A percentile compares a stretch with the other conserved stretches of the same genome.
phyloP scores from a whole-genome alignment of 164 flowering plant genomes.

The Umbellularia californica region DNA sequence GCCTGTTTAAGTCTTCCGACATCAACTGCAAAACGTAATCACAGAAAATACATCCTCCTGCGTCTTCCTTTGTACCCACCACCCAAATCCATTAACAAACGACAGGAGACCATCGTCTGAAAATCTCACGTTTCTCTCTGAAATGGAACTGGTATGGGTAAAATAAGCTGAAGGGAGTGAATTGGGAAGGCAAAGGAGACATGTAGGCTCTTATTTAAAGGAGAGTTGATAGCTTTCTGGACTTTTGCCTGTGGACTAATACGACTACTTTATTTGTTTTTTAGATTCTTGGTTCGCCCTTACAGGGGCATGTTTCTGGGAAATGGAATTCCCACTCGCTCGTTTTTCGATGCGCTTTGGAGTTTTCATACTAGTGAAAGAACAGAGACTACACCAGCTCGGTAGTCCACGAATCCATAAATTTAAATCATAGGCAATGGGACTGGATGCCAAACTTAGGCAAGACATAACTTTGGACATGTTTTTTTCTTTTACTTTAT shows the following conservation, averaged over 20 bases:
- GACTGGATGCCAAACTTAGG: too few relatives aligned
- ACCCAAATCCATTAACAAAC: slow-evolving; percentile 10
- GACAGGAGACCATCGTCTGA: slow-evolving; percentile 1
- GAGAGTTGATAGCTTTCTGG: slow-evolving; percentile 18
- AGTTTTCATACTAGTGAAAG: not conserved
- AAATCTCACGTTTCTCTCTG: not conserved
- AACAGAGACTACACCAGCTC: not conserved
- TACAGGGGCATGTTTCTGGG: slow-evolving; percentile 57
- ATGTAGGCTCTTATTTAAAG: slow-evolving; percentile 43
- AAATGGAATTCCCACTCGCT: slow-evolving; percentile 56
- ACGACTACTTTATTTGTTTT: not conserved
- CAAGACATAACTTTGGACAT: too few relatives aligned
- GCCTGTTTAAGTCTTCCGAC: slow-evolving; percentile 20
- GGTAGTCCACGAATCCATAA: too few relatives aligned
- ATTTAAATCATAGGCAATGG: too few relatives aligned
- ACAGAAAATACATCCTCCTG: slow-evolving; percentile 20
- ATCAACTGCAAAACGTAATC: slow-evolving; percentile 16
- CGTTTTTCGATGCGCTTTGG: slow-evolving; percentile 20
- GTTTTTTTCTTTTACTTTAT: too few relatives aligned
- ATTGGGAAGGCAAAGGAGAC: slow-evolving; percentile 13
- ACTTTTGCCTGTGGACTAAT: slow-evolving; percentile 7
- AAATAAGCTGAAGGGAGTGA: not conserved
- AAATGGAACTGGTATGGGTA: not conserved
- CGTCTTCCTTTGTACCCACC: slow-evolving; percentile 17
- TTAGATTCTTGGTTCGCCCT: slow-evolving; percentile 21